A percentile compares a stretch with the other conserved stretches of the same genome.
phyloP scores from a whole-genome alignment of 169 alveolate species.

The Plasmodium blacklocki region DNA sequence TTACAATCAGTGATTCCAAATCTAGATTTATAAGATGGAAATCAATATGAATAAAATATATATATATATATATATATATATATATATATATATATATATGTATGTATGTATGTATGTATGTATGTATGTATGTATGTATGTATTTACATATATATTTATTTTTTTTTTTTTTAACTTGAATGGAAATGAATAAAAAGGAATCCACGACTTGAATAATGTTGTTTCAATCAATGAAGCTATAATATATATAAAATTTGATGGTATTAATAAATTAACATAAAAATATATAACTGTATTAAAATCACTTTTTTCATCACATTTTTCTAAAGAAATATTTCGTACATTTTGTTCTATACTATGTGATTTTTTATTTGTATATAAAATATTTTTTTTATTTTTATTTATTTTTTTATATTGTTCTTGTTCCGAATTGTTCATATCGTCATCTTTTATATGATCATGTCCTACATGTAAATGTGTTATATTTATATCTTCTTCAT shows the following conservation, averaged over 20 bases:
- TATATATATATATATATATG: background rate
- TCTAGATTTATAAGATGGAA: constrained; percentile 7
- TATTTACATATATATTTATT: background rate
- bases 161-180: constrained; percentile 10
- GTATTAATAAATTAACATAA: constrained; percentile 37
- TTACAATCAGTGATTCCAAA: constrained; percentile 57
- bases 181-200: constrained; percentile 59
- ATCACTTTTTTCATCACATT: constrained; percentile 43
- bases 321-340: background rate
- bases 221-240: constrained; percentile 44
- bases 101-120: background rate
- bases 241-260: constrained; percentile 55
- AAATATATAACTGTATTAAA: constrained; percentile 51
- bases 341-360: background rate
- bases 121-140: background rate
- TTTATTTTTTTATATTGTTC: background rate
- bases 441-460: background rate
- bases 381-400: background rate
- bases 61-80: background rate
- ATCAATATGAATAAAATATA: background rate
- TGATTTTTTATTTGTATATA: background rate
- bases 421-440: background rate
- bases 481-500: background rate
- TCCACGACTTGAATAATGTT: constrained; percentile 29
- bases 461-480: background rate